Conservation (phyloP, 2,329 filamentous ascomycete species). For the Colletotrichum eleusines region DNA sequence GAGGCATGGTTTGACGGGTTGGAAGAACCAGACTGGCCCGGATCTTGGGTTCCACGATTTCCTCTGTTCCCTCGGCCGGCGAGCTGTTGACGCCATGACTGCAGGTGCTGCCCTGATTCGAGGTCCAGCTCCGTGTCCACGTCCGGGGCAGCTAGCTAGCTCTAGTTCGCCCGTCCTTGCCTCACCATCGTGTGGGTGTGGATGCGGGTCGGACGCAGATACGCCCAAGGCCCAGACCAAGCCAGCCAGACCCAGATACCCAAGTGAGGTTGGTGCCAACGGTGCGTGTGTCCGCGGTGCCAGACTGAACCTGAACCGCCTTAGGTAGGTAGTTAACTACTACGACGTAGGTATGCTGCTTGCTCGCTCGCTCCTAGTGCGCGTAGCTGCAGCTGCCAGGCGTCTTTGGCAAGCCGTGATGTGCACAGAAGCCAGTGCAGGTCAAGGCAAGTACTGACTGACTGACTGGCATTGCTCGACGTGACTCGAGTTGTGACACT, state of each 20-base stretch:
- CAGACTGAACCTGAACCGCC: background rate
- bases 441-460: background rate
- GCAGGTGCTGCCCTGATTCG: constrained; percentile 22
- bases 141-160: constrained; percentile 9
- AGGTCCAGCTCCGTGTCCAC: constrained; percentile 18
- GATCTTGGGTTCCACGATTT: constrained; percentile 20
- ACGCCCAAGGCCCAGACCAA: background rate
- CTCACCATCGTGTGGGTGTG: constrained; percentile 13
- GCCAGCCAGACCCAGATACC: constrained; percentile 1
- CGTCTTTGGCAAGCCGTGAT: constrained; percentile 7
- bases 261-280: constrained; percentile 9
- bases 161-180: constrained; percentile 19
- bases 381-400: constrained; percentile 11
- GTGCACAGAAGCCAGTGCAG: background rate
- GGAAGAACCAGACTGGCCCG: constrained; percentile 24
- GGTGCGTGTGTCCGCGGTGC: background rate
- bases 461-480: background rate
- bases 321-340: background rate
- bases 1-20: constrained; percentile 14
- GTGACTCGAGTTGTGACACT: background rate
- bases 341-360: background rate
- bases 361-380: background rate
- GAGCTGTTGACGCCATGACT: constrained; percentile 17
- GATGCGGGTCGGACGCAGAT: constrained; percentile 28
- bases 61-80: constrained; percentile 3